A percentile compares a stretch with the other conserved stretches of the same genome.
phyloP scores from a whole-genome alignment of 495 filamentous ascomycete genomes.

The Aspergillus panamensis region DNA sequence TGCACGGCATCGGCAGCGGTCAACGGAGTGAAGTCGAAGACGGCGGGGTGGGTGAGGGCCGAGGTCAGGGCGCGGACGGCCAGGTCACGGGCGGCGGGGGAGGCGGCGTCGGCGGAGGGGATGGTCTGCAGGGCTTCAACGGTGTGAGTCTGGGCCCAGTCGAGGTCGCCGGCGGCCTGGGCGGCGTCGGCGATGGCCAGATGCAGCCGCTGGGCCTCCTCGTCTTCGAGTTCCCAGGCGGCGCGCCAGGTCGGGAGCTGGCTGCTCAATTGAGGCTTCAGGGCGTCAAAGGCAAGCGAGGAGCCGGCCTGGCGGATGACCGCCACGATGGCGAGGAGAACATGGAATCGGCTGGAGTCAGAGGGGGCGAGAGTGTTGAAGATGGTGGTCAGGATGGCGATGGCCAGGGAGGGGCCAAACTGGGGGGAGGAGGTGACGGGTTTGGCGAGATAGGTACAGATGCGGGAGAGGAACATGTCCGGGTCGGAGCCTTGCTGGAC shows the following conservation, averaged over 20 bases:
- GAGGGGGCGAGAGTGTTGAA: conserved; percentile 85
- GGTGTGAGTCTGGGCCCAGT: conserved; percentile 77
- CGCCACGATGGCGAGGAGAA: conserved; percentile 77
- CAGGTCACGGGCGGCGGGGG: conserved; percentile 71
- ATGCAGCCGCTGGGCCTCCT: conserved; percentile 77
- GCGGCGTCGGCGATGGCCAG: conserved; percentile 75
- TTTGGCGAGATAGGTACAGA: conserved; percentile 83
- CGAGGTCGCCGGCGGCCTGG: conserved; percentile 68
- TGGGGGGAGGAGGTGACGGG: conserved; percentile 80
- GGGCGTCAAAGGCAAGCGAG: conserved; percentile 68
- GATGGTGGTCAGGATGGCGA: conserved; percentile 85
- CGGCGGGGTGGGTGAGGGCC: conserved; percentile 68
- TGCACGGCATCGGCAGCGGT: conserved; percentile 82
- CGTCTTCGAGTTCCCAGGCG: conserved; percentile 77
- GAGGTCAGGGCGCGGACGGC: conserved; percentile 79
- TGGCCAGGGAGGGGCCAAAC: conserved; percentile 78
- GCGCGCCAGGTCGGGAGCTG: conserved; percentile 74
- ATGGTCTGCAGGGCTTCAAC: conserved; percentile 81
- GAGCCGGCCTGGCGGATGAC: conserved; percentile 69
- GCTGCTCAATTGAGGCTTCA: conserved; percentile 73
- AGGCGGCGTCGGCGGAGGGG: conserved; percentile 64
- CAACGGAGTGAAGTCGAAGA: conserved; percentile 93
- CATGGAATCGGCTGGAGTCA: conserved; percentile 79
- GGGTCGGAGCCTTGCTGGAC: conserved; percentile 77
- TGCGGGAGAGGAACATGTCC: conserved; percentile 76